Evolutionary conservation across 2,329 filamentous ascomycete species (phyloP), one percentile per base, ranked within the genome.

Genomic region (Juglanconis juglandina): DNA sequence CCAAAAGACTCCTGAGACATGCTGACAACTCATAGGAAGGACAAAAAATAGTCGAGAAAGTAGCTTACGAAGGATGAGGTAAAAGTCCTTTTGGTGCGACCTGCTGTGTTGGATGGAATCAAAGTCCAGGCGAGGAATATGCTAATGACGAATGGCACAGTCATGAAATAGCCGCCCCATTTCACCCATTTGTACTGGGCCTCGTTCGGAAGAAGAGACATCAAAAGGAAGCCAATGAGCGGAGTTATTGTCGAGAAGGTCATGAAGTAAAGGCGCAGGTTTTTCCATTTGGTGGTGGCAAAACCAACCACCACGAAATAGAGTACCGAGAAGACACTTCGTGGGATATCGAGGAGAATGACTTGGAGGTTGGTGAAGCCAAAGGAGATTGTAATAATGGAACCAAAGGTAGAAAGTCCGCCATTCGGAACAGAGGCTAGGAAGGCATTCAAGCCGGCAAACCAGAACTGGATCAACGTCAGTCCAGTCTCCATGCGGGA

Each of bases 21-120:
- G 24, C 24, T 24, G 24, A 24, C 24, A 17, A 17, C 17, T 17
- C 17, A 24, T 24, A 24, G 24, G 24, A 24, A 24, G 24, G 24
- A 2, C 1, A 24, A 24, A 24, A 24, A 24, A 24, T 24, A 24
- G 2, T 24, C 24, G 24, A 24, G 24, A 2, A 24, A 24, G 24
- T 24, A 56, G 1, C 71, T 77, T 6, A 78, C 70, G 56, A 81
- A 79, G 1, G 76, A 77, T 14, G 72, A 76, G 11, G 75, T 76
- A 46, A 80, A 67, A 3, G 77, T 79, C 33, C 77, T 75, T 65
- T 80, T 80, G 0, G 78, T 80, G 7, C 76, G 71, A 7, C 78
- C 78, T 4, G 76, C 76, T 4, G 77, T 71, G 64, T 80, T 80
- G 39, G 75, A 77, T 0, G 77, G 76, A 52, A 80, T 64, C n/a